Evolutionary conservation across 139 green algal genomes (phyloP).

Genomic region (Volvox africanus): DNA sequence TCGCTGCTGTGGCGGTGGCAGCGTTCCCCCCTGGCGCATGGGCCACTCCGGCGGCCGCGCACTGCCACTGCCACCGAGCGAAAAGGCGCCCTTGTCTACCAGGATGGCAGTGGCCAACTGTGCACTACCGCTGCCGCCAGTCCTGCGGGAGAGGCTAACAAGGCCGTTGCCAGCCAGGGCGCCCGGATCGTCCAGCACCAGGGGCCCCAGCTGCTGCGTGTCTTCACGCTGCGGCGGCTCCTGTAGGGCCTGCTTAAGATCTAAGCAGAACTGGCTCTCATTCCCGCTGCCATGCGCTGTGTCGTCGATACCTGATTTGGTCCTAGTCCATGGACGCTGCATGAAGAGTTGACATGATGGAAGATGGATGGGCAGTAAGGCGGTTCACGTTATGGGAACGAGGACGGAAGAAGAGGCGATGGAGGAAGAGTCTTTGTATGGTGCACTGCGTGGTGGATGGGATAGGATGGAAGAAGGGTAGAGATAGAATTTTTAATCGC

Average conservation of each 20-base stretch:
- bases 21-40: neutral
- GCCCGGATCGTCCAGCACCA: neutral
- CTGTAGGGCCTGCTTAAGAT: neutral
- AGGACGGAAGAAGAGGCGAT: neutral
- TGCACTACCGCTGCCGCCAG: too few relatives aligned
- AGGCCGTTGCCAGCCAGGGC: neutral
- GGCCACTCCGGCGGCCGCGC: neutral
- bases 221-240: neutral
- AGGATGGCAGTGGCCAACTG: neutral
- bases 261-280: neutral
- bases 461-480: too few relatives aligned
- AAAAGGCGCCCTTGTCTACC: neutral
- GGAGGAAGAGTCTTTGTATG: neutral
- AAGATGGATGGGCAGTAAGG: neutral
- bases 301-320: too few relatives aligned
- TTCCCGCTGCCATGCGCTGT: neutral
- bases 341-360: neutral
- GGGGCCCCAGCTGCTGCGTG: neutral
- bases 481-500: neutral
- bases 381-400: neutral
- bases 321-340: neutral
- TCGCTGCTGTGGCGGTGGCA: too few relatives aligned
- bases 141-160: neutral
- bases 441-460: too few relatives aligned
- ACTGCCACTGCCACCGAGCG: neutral